A percentile compares a stretch with the other conserved stretches of the same genome.
phyloP scores from a whole-genome alignment of 306 rosid species.

The Crataegus laevigata region DNA sequence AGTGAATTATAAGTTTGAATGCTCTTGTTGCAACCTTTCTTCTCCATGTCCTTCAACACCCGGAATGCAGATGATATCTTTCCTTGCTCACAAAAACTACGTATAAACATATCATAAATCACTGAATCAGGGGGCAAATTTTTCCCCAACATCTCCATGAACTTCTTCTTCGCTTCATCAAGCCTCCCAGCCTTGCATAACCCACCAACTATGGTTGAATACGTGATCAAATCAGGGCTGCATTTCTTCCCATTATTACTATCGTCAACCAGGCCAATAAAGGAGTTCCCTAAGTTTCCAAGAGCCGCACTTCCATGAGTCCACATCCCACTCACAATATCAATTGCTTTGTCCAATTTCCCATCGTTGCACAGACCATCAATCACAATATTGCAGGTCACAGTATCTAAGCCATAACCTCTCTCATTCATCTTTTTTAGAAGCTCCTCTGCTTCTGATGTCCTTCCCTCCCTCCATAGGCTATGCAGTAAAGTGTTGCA shows the following conservation, averaged over 20 bases:
- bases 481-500: slow-evolving; percentile 83
- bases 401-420: slow-evolving; percentile 57
- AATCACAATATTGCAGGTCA: slow-evolving; percentile 78
- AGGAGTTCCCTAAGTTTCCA: slow-evolving; percentile 43
- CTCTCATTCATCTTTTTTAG: slow-evolving; percentile 72
- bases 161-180: slow-evolving; percentile 83
- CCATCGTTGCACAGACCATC: slow-evolving; percentile 78
- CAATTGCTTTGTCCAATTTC: slow-evolving; percentile 74
- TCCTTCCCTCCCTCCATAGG: slow-evolving; percentile 82
- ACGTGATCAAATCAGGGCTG: slow-evolving; percentile 68
- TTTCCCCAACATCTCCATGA: slow-evolving; percentile 74
- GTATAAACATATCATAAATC: slow-evolving; percentile 57
- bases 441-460: slow-evolving; percentile 71
- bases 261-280: slow-evolving; percentile 49
- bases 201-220: slow-evolving; percentile 63
- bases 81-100: slow-evolving; percentile 69
- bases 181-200: slow-evolving; percentile 79
- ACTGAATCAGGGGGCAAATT: slow-evolving; percentile 64
- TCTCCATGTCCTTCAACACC: slow-evolving; percentile 93
- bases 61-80: slow-evolving; percentile 83
- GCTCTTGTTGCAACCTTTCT: slow-evolving; percentile 83
- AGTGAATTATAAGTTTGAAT: slow-evolving; percentile 86
- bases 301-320: slow-evolving; percentile 64
- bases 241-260: slow-evolving; percentile 43
- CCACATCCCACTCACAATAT: slow-evolving; percentile 81